Evolutionary conservation across 345 rosid species (phyloP).

Genomic region (Crucihimalaya himalaica): DNA sequence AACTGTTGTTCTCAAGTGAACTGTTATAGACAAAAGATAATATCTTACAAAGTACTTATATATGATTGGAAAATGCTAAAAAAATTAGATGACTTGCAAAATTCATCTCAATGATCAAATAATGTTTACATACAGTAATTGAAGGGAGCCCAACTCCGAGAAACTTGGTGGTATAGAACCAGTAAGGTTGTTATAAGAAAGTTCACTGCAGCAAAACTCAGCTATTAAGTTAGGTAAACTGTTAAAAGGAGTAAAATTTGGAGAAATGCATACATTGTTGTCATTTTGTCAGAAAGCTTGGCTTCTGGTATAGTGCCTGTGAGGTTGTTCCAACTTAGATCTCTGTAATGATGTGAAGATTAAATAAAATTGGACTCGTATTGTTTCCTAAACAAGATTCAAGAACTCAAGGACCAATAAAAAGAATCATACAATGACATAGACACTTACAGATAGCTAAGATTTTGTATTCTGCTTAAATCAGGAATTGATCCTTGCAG

Average conservation of each 20-base stretch:
- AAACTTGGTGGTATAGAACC: slow-evolving; percentile 71
- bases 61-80: neutral
- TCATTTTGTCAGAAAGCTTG: slow-evolving; percentile 60
- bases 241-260: neutral
- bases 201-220: slow-evolving; percentile 53
- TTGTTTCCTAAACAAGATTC: neutral
- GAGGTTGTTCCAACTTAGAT: slow-evolving; percentile 70
- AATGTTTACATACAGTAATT: slow-evolving; percentile 60
- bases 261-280: slow-evolving; percentile 58
- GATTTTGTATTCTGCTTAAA: slow-evolving; percentile 54
- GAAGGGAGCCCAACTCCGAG: slow-evolving; percentile 61
- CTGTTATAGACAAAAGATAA: slow-evolving; percentile 42
- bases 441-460: slow-evolving; percentile 63
- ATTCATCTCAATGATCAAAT: neutral
- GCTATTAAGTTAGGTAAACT: neutral
- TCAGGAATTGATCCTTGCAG: slow-evolving; percentile 76
- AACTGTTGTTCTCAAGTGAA: slow-evolving; percentile 68
- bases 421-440: slow-evolving; percentile 3
- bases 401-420: slow-evolving; percentile 13
- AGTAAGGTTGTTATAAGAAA: slow-evolving; percentile 65
- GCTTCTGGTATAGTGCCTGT: slow-evolving; percentile 63
- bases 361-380: neutral
- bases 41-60: neutral
- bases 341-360: slow-evolving; percentile 45
- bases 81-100: neutral